Evolutionary conservation across 2,329 filamentous ascomycete genomes (phyloP), one percentile per base, ranked within the genome.

Genomic region (Fusarium sulawesiense): DNA sequence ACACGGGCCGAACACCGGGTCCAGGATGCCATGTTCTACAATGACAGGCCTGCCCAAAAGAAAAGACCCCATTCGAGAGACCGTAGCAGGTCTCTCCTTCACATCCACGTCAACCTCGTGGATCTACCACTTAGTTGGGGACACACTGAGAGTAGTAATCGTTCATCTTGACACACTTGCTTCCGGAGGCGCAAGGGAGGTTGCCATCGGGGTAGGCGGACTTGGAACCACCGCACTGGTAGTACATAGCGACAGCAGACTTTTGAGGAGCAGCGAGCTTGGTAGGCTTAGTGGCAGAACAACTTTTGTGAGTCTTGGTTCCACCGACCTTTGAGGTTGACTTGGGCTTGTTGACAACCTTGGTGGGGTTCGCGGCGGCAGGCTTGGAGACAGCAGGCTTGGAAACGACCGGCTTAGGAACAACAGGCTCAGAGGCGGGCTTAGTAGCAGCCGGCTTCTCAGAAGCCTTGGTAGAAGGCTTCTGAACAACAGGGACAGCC

Each of bases 131-230:
- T 71, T 71, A 73, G 66, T 72, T 73, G 50, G 73, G 72, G 12
- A 67, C 4, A 21, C 73, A 75, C 65, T 75, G 73, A 7, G 71
- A 73, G 69, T 75, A 75, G 46, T 58, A 75, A 49, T 74, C 71
- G 59, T 74, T 75, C 41, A 54, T 50, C 69, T 66, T 71, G 49
- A 73, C 64, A 58, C 73, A 75, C 55, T 65, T 69, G 69, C 64
- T 72, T 55, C 73, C 71, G 14, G 63, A 27, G 25, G 56, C 73
- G 46, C 73, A 75, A 34, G 64, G 14, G 21, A 75, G 64, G 58
- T 57, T 61, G 16, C 73, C 73, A 40, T 73, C 60, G 40, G 73
- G 73, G 59, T 64, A 75, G 34, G 57, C 48, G 32, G 62, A 61
- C 60, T 68, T 69, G 56, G 68, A 62, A 37, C 73, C 73, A 46